Evolutionary conservation across 805 yeast species (phyloP).

Genomic region (Metschnikowia gelsemii): DNA sequence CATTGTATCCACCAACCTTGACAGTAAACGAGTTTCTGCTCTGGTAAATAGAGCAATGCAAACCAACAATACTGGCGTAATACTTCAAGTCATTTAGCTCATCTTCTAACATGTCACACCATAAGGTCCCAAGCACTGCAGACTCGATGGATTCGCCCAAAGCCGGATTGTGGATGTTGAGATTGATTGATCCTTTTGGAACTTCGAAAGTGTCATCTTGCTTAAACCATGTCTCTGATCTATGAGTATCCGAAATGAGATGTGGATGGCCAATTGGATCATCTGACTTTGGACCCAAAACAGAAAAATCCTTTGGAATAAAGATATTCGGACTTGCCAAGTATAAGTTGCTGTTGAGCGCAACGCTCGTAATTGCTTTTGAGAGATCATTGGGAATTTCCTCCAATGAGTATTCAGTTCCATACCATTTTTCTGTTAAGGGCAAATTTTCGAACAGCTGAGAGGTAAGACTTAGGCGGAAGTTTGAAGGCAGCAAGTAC

Average conservation of each 20-base stretch:
- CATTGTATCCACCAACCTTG: conserved; percentile 76
- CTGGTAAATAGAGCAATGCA: conserved; percentile 54
- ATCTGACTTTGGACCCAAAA: conserved; percentile 42
- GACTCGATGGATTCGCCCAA: conserved; percentile 58
- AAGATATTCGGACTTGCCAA: conserved; percentile 77
- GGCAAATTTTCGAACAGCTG: conserved; percentile 46
- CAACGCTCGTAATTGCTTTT: conserved; percentile 29
- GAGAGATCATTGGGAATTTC: conserved; percentile 43
- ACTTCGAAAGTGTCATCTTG: conserved; percentile 85
- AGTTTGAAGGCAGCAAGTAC: conserved; percentile 56
- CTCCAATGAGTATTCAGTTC: conserved; percentile 67
- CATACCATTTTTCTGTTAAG: conserved; percentile 80
- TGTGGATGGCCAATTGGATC: conserved; percentile 55
- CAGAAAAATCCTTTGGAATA: conserved; percentile 74
- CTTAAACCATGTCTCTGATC: conserved; percentile 76
- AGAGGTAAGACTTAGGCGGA: conserved; percentile 58
- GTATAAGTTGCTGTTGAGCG: conserved; percentile 38
- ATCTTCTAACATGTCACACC: conserved; percentile 72
- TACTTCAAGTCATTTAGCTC: conserved; percentile 73
- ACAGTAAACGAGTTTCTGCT: conserved; percentile 68
- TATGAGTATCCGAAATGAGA: conserved; percentile 51
- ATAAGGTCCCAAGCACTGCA: conserved; percentile 57
- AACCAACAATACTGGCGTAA: conserved; percentile 81
- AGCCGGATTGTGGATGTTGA: conserved; percentile 65
- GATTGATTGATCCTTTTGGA: conserved; percentile 75